A percentile compares a stretch with the other conserved stretches of the same genome.
phyloP scores from a whole-genome alignment of 805 yeast genomes.

The Ogataea ramenticola region DNA sequence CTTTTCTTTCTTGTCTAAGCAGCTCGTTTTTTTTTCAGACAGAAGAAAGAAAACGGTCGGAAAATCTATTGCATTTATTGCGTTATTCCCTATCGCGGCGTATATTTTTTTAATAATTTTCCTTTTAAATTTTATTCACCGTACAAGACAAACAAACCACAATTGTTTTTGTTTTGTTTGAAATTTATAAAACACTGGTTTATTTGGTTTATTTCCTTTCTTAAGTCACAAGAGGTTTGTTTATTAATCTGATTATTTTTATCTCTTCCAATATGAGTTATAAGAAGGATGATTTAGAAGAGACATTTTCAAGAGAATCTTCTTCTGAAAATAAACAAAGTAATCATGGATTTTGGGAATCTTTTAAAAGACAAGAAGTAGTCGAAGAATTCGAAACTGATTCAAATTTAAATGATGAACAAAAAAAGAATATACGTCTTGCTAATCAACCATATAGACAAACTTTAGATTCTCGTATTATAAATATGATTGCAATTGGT shows the following conservation, averaged over 20 bases:
- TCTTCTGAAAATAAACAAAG: not conserved
- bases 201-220: too few relatives aligned
- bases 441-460: conserved; percentile 17
- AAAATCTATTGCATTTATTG: too few relatives aligned
- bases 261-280: not conserved
- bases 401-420: conserved; percentile 2
- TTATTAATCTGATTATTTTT: too few relatives aligned
- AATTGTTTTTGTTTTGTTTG: too few relatives aligned
- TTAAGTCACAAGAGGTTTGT: too few relatives aligned
- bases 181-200: too few relatives aligned
- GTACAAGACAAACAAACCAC: too few relatives aligned
- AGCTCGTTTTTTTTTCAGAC: too few relatives aligned
- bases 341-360: not conserved
- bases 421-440: conserved; percentile 3
- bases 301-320: not conserved
- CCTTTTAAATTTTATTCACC: not conserved
- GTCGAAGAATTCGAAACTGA: not conserved
- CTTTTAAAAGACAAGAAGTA: conserved; percentile 4
- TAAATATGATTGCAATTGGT: conserved; percentile 70
- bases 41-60: too few relatives aligned
- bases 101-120: not conserved
- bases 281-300: not conserved
- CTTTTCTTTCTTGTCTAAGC: too few relatives aligned
- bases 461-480: conserved; percentile 46
- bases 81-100: too few relatives aligned